Conservation (phyloP, 768 basidiomycete species). For the Suillus weaverae region DNA sequence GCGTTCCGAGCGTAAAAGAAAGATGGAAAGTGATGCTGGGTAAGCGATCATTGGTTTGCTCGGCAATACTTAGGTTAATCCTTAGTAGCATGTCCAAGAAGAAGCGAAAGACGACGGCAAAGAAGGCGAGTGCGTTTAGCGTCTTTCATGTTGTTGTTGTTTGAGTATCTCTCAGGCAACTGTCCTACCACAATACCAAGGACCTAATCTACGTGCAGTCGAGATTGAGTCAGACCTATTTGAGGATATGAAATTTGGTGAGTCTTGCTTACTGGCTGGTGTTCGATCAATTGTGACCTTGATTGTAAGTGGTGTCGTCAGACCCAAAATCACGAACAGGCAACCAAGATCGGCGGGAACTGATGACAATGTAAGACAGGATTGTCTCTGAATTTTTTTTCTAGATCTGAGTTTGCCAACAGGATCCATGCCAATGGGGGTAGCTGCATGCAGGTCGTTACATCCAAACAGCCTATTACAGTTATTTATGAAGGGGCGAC, state of each 20-base stretch:
- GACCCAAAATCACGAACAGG: constrained; percentile 71
- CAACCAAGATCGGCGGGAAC: constrained; percentile 65
- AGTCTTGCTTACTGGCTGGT: constrained; percentile 26
- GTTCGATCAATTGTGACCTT: neutral
- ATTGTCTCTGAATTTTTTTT: neutral
- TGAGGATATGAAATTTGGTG: constrained; percentile 77
- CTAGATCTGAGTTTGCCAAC: constrained; percentile 6
- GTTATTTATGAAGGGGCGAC: constrained; percentile 70
- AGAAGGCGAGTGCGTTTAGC: constrained; percentile 24
- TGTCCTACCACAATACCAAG: constrained; percentile 66
- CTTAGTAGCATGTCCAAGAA: constrained; percentile 34
- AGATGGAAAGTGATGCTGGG: constrained; percentile 64
- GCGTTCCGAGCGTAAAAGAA: constrained; percentile 69
- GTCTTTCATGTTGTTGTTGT: neutral
- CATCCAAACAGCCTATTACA: constrained; percentile 49
- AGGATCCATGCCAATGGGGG: constrained; percentile 78
- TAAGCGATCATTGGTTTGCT: constrained; percentile 23
- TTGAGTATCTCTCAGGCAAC: constrained; percentile 39
- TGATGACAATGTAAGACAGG: constrained; percentile 60
- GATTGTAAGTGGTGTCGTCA: constrained; percentile 64
- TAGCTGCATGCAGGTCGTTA: constrained; percentile 58
- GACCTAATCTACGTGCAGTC: constrained; percentile 61
- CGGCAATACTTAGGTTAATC: neutral
- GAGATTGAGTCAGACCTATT: constrained; percentile 67
- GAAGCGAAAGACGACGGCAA: constrained; percentile 24